Evolutionary conservation across 2,329 filamentous ascomycete genomes (phyloP).

Genomic region (Hypoxylon rubiginosum): DNA sequence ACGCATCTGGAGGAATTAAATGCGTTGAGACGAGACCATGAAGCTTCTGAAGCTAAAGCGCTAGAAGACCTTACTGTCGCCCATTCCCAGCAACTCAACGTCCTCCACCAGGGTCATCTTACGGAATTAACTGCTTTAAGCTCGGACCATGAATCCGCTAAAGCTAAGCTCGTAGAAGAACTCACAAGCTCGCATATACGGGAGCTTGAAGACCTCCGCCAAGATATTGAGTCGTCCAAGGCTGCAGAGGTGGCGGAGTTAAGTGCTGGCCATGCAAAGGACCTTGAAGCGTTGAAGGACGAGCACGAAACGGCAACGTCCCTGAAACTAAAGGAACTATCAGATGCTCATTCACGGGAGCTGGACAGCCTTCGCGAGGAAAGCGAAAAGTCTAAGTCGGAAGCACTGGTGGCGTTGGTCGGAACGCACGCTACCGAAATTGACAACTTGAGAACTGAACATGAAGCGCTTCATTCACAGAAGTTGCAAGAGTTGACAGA

Average conservation of each 20-base stretch:
- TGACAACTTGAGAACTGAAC: conserved; percentile 42
- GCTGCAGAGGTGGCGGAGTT: conserved; percentile 42
- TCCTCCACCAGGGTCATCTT: conserved; percentile 32
- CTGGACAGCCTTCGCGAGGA: conserved; percentile 41
- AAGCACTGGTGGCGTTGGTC: conserved; percentile 36
- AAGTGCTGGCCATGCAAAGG: conserved; percentile 26
- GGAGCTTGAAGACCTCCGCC: conserved; percentile 32
- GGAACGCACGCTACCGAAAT: conserved; percentile 39
- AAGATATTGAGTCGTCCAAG: conserved; percentile 41
- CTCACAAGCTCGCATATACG: conserved; percentile 28
- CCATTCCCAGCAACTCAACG: conserved; percentile 43
- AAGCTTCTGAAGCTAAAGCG: conserved; percentile 39
- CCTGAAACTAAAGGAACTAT: conserved; percentile 37
- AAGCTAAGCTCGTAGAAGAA: conserved; percentile 33
- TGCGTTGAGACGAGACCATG: conserved; percentile 42
- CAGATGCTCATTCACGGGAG: conserved; percentile 34
- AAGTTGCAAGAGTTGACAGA: conserved; percentile 43
- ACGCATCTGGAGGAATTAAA: conserved; percentile 46
- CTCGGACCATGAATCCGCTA: conserved; percentile 37
- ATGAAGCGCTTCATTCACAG: conserved; percentile 38
- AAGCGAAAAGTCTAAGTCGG: conserved; percentile 35
- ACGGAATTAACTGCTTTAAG: conserved; percentile 20
- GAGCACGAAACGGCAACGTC: conserved; percentile 36
- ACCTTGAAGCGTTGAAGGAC: conserved; percentile 31
- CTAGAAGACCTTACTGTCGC: conserved; percentile 35